Base-by-base conservation (phyloP, 345 rosid genomes). In the Salix exigua region DNA sequence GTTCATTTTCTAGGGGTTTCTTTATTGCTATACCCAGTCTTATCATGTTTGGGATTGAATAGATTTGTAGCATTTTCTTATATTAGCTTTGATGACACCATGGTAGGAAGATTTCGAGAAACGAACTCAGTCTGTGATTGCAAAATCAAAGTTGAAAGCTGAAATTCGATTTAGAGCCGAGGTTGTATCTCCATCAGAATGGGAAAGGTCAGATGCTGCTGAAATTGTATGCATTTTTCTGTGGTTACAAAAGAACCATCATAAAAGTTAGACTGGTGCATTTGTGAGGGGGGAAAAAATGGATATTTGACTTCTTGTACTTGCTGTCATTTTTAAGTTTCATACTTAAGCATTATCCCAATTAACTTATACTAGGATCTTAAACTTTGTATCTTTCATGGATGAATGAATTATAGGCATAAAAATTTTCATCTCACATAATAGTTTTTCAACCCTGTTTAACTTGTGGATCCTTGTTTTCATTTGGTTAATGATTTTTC, bases 51-150 rank as follows among this genome's bases (percentile, higher is more conserved):
- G 31, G 30, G 23, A n/a, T 31, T 46, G 26, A 68, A 8, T 61
- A 4, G 64, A 9, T 67, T 37, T 26, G 65, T 16, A 14, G 21
- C 18, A 9, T 51, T 37, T 71, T 25, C 30, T 82, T 40, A 78
- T 62, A 60, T 72, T 73, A 67, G 58, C 74, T 81, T 30, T 77
- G 21, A 76, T 65, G 77, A 30, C 74, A 61, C 74, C 64, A 68
- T 80, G 66, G 51, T 83, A 92, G 99, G 99, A 93, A 84, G 97
- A 93, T 82, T 96, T 96, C 2, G 94, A 96, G 77, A 85, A 88
- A 79, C 85, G 94, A 71, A 82, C 98, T 77, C 92, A 96, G 71
- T 96, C 99, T 2, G 77, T 96, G 65, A 86, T 86, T 73, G 88
- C 91, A 38, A 87, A 91, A 78, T 96, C 99, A 61, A 93, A 89